A percentile compares a stretch with the other conserved stretches of the same genome.
Evolutionary conservation across 495 filamentous ascomycete species (phyloP).

Genomic region (Penicillium steckii): DNA sequence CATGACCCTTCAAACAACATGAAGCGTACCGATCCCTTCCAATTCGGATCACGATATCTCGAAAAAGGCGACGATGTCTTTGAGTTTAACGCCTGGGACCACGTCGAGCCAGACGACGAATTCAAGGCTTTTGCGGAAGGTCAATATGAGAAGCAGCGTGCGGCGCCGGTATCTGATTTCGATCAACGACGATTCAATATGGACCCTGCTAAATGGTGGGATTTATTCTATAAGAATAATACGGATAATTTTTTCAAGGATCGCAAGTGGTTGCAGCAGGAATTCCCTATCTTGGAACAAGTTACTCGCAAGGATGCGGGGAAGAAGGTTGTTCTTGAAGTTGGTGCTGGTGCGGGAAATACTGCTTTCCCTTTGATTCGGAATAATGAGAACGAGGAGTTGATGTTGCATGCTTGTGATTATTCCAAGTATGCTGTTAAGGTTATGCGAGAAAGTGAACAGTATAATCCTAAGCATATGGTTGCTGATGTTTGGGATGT

Average conservation of each 20-base stretch:
- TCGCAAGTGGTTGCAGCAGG: conserved; percentile 92
- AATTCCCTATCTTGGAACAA: conserved; percentile 80
- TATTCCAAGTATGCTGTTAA: conserved; percentile 90
- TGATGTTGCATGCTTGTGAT: conserved; percentile 88
- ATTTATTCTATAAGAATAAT: conserved; percentile 94
- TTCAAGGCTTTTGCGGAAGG: conserved; percentile 78
- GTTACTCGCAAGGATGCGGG: conserved; percentile 64
- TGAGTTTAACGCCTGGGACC: conserved; percentile 98
- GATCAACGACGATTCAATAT: conserved; percentile 84
- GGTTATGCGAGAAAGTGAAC: conserved; percentile 73
- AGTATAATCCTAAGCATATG: conserved; percentile 63
- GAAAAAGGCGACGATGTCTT: conserved; percentile 81
- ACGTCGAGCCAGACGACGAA: conserved; percentile 79
- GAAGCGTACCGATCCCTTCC: conserved; percentile 88
- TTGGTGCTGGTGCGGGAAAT: conserved; percentile 95
- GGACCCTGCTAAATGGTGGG: conserved; percentile 93
- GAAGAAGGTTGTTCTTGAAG: conserved; percentile 69
- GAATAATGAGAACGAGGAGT: conserved; percentile 72
- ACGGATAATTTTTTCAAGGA: conserved; percentile 97
- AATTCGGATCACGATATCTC: conserved; percentile 88
- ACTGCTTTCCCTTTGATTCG: conserved; percentile 87
- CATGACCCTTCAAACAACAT: conserved; percentile 55
- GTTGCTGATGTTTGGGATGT: conserved; percentile 93
- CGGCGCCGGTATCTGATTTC: conserved; percentile 79
- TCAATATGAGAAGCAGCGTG: conserved; percentile 80